phyloP scores from a whole-genome alignment of 2,329 filamentous ascomycete genomes.

The Botrytis byssoidea region DNA sequence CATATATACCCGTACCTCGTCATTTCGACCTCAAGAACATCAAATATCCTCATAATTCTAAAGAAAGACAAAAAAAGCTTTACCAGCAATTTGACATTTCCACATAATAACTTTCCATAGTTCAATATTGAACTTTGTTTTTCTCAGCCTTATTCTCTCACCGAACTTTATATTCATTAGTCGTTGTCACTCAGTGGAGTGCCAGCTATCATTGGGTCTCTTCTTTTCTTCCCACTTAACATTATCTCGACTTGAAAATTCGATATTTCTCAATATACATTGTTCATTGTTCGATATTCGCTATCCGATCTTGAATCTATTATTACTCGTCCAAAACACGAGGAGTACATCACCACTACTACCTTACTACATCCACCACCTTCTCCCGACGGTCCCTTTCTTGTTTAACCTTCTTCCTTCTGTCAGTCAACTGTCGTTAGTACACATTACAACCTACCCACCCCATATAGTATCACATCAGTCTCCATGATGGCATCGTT shows the following conservation, averaged over 20 bases:
- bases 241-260: background rate
- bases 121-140: background rate
- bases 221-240: background rate
- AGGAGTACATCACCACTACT: background rate
- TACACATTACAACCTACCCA: background rate
- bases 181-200: background rate
- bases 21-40: background rate
- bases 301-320: background rate
- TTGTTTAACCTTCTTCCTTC: background rate
- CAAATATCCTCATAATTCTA: background rate
- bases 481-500: constrained; percentile 6
- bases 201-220: background rate
- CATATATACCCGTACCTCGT: background rate
- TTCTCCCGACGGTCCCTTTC: background rate
- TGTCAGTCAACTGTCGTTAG: background rate
- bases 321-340: background rate
- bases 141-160: background rate
- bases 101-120: background rate
- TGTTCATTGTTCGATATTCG: background rate
- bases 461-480: background rate
- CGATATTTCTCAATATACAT: background rate
- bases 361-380: background rate
- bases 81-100: background rate
- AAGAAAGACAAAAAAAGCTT: background rate
- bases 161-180: background rate